Percentiles rank a stretch among this genome's conserved stretches.
These are phyloP conservation scores for Acacia concinna DNA, from an alignment of 331 rosid genomes.

Conservation along the genomic window DNA sequence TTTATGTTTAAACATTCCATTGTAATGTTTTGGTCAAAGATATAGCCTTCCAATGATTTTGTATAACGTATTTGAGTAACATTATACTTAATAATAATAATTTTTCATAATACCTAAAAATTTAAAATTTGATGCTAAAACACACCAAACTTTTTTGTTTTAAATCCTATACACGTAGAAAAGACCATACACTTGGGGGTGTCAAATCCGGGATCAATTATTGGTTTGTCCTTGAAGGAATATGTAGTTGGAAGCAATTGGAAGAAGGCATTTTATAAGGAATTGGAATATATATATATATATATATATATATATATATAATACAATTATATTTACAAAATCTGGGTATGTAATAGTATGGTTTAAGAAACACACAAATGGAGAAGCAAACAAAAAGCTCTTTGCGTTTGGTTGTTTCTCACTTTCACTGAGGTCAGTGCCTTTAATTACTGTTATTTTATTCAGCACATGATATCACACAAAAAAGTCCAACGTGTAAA, in stretches of 20 bases:
- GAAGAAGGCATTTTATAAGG: not conserved
- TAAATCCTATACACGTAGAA: not conserved
- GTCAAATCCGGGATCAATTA: not conserved
- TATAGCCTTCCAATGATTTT: not conserved
- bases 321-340: not conserved
- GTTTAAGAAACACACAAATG: constrained; percentile 22
- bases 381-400: constrained; percentile 52
- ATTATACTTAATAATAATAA: not conserved
- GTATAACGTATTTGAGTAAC: not conserved
- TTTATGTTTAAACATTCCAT: not conserved
- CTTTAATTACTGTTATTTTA: constrained; percentile 8
- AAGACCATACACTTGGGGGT: not conserved
- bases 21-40: not conserved
- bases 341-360: constrained; percentile 27
- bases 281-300: no score
- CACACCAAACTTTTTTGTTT: not conserved
- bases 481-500: constrained; percentile 22
- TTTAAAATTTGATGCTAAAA: not conserved
- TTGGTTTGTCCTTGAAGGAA: not conserved
- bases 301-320: no score
- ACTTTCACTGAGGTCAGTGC: constrained; percentile 42
- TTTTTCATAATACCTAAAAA: not conserved
- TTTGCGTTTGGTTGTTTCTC: constrained; percentile 39
- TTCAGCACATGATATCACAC: not conserved
- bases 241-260: not conserved